phyloP scores from a whole-genome alignment of 1,284 basidiomycete genomes.

The Ganoderma lingzhi region DNA sequence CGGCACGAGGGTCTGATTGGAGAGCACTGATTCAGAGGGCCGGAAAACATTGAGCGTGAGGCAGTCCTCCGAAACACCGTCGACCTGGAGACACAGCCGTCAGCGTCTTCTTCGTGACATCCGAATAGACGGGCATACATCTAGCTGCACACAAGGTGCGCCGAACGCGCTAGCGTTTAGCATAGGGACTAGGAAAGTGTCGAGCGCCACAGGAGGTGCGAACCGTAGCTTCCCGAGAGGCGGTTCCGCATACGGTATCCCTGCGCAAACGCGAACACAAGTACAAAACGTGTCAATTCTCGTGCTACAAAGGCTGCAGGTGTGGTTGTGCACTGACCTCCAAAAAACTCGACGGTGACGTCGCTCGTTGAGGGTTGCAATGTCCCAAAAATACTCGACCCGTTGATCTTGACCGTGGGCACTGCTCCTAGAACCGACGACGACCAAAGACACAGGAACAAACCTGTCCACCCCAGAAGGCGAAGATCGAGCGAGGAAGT shows the following conservation, averaged over 20 bases:
- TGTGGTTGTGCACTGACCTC: constrained; percentile 17
- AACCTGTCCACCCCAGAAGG: background rate
- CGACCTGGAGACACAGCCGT: background rate
- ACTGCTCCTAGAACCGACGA: background rate
- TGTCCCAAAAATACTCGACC: background rate
- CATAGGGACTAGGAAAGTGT: constrained; percentile 14
- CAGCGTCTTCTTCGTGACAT: background rate
- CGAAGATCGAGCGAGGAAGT: background rate
- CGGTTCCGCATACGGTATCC: constrained; percentile 42
- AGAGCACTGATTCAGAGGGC: constrained; percentile 43
- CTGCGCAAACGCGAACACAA: constrained; percentile 24
- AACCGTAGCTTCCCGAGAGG: constrained; percentile 36
- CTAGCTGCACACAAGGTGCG: constrained; percentile 28
- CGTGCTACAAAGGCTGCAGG: background rate
- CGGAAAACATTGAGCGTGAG: constrained; percentile 56
- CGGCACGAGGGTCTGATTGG: constrained; percentile 41
- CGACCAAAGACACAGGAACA: background rate
- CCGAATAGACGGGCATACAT: constrained; percentile 16
- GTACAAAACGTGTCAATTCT: background rate
- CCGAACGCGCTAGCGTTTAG: constrained; percentile 35
- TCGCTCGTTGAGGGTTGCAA: background rate
- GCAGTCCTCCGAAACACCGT: constrained; percentile 51
- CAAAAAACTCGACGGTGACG: constrained; percentile 32
- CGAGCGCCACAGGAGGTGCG: constrained; percentile 26
- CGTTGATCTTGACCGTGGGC: background rate